Evolutionary conservation across 148 eudicot species (phyloP).

Genomic region (Silene uniflora): DNA sequence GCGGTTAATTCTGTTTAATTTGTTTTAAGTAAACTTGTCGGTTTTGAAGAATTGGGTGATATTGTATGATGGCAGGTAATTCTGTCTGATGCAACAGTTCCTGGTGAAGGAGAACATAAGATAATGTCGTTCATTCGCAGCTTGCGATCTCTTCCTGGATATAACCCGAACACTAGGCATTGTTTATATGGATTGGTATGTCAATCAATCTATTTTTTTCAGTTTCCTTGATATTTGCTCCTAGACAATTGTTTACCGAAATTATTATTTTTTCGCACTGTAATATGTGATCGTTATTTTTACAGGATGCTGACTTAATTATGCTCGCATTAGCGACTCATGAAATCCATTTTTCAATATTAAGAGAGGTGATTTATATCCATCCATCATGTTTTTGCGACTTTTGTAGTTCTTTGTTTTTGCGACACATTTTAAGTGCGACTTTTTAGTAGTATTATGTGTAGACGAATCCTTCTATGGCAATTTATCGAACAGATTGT

Average conservation of each 20-base stretch:
- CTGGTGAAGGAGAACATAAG: slow-evolving; percentile 99
- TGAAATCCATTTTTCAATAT: slow-evolving; percentile 87
- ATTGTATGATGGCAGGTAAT: slow-evolving; percentile 44
- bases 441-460: too few species aligned
- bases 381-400: background rate
- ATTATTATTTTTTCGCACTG: too few species aligned
- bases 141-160: slow-evolving; percentile 77
- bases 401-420: too few species aligned
- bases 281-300: background rate
- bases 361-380: slow-evolving; percentile 63
- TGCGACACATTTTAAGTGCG: too few species aligned
- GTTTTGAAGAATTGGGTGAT: too few species aligned
- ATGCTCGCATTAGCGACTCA: slow-evolving; percentile 95
- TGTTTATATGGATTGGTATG: slow-evolving; percentile 94
- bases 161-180: slow-evolving; percentile 88
- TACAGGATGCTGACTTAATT: slow-evolving; percentile 85
- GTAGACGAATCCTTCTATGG: background rate
- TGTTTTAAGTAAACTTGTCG: too few species aligned
- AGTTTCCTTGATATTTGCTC: too few species aligned
- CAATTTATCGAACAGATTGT: too few species aligned
- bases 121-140: slow-evolving; percentile 85
- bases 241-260: too few species aligned
- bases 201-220: background rate
- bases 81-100: slow-evolving; percentile 91
- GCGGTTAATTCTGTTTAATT: too few species aligned